Evolutionary conservation across 2,329 filamentous ascomycete genomes (phyloP).

Genomic region (Neofusicoccum kwambonambiense): DNA sequence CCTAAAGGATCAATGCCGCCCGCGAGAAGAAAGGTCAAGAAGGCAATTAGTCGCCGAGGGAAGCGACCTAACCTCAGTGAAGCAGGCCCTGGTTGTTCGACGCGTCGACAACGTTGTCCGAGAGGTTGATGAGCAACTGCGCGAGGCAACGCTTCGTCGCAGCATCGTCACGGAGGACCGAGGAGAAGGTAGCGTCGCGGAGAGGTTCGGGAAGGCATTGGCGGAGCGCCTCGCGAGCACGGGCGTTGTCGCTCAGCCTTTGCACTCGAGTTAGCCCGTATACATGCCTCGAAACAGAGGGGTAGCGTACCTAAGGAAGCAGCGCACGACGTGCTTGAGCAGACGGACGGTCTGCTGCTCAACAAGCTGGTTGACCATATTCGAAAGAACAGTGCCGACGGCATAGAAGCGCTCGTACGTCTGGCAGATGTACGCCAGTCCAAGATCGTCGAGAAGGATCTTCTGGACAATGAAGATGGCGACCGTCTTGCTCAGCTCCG

Average conservation of each 20-base stretch:
- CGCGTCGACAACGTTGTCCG: slow-evolving; percentile 72
- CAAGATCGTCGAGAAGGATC: slow-evolving; percentile 94
- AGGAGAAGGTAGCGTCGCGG: slow-evolving; percentile 95
- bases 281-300: not conserved
- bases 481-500: slow-evolving; percentile 96
- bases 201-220: slow-evolving; percentile 98
- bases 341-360: slow-evolving; percentile 95
- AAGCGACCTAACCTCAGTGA: slow-evolving; percentile 21
- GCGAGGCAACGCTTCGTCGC: slow-evolving; percentile 96
- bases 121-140: slow-evolving; percentile 95
- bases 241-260: slow-evolving; percentile 92
- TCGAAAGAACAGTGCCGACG: slow-evolving; percentile 93
- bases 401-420: slow-evolving; percentile 99
- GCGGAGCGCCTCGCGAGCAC: slow-evolving; percentile 87
- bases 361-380: slow-evolving; percentile 97
- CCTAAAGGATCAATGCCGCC: not conserved
- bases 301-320: slow-evolving; percentile 80
- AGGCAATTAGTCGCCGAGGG: not conserved
- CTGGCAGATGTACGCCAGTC: slow-evolving; percentile 96
- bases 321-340: slow-evolving; percentile 95
- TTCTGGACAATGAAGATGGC: slow-evolving; percentile 99
- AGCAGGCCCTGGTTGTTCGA: slow-evolving; percentile 38
- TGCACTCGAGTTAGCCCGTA: not conserved
- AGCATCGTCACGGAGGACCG: slow-evolving; percentile 92
- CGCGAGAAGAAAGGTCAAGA: not conserved